These are phyloP conservation scores for Amaranthus palmeri DNA, from an alignment of 148 eudicot species.

Conservation along the genomic window DNA sequence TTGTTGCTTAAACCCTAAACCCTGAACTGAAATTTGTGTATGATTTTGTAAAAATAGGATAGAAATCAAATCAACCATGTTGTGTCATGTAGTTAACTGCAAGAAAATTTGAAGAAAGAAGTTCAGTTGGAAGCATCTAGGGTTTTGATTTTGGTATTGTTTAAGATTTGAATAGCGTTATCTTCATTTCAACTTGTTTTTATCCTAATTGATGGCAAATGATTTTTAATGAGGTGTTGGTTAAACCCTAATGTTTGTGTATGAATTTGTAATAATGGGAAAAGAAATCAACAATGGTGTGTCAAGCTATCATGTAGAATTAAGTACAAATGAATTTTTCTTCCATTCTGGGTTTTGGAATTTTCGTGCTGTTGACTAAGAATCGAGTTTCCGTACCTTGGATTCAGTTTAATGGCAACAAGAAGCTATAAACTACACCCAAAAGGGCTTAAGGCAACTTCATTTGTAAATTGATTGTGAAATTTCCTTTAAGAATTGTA, in stretches of 20 bases:
- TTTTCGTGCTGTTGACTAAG: background rate
- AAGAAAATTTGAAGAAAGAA: too few relatives aligned
- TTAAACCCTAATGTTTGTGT: background rate
- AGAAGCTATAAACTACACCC: too few relatives aligned
- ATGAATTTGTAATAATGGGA: too few relatives aligned
- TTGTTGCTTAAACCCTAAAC: constrained; percentile 27
- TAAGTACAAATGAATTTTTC: background rate
- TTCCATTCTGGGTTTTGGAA: background rate
- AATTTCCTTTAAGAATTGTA: too few relatives aligned
- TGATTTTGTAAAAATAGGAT: background rate
- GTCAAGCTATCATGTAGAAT: too few relatives aligned
- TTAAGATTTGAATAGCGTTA: background rate
- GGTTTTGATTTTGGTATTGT: background rate
- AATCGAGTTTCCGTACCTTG: too few relatives aligned
- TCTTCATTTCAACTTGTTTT: background rate
- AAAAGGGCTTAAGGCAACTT: too few relatives aligned
- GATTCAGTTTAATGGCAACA: too few relatives aligned
- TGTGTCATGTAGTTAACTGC: too few relatives aligned
- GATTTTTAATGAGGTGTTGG: background rate
- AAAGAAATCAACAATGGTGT: too few relatives aligned
- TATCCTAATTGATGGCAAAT: background rate
- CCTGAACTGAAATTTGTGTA: constrained; percentile 13
- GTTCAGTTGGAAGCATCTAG: background rate
- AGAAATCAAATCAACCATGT: background rate
- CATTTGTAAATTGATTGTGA: too few relatives aligned